Conservation (phyloP, 805 yeast species). For the Brettanomyces naardenensis region DNA sequence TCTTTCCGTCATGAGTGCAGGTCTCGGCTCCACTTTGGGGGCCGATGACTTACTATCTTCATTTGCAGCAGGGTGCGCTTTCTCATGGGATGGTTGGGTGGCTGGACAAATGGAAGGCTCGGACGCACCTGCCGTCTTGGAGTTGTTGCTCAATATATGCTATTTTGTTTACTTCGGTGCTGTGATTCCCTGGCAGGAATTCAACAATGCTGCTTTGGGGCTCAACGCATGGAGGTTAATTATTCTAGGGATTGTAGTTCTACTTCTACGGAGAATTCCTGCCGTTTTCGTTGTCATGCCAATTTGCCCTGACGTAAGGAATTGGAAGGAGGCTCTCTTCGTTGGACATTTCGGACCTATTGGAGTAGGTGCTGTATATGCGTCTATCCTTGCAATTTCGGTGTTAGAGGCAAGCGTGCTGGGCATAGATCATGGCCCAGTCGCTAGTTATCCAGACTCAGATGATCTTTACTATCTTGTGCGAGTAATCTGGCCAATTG, state of each 20-base stretch:
- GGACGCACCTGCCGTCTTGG: constrained; percentile 54
- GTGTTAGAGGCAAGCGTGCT: constrained; percentile 28
- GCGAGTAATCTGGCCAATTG: constrained; percentile 38
- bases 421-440: constrained; percentile 23
- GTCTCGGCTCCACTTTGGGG: constrained; percentile 56
- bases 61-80: constrained; percentile 62
- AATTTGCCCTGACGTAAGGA: constrained; percentile 47
- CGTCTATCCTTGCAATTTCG: constrained; percentile 22
- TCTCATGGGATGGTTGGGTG: constrained; percentile 64
- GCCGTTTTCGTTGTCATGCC: constrained; percentile 49
- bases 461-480: constrained; percentile 21
- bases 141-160: constrained; percentile 51
- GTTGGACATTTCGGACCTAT: constrained; percentile 73
- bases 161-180: constrained; percentile 64
- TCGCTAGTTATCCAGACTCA: constrained; percentile 18
- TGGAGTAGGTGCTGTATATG: constrained; percentile 35
- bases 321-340: constrained; percentile 58
- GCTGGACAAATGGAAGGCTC: constrained; percentile 48
- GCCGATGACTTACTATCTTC: constrained; percentile 67
- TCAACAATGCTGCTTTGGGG: constrained; percentile 37
- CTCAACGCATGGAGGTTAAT: constrained; percentile 44
- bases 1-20: constrained; percentile 44
- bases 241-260: constrained; percentile 40
- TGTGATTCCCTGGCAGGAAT: constrained; percentile 58
- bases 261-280: constrained; percentile 44